Conservation (phyloP, 2,329 filamentous ascomycete genomes). For the Microcyclosporella mali region DNA sequence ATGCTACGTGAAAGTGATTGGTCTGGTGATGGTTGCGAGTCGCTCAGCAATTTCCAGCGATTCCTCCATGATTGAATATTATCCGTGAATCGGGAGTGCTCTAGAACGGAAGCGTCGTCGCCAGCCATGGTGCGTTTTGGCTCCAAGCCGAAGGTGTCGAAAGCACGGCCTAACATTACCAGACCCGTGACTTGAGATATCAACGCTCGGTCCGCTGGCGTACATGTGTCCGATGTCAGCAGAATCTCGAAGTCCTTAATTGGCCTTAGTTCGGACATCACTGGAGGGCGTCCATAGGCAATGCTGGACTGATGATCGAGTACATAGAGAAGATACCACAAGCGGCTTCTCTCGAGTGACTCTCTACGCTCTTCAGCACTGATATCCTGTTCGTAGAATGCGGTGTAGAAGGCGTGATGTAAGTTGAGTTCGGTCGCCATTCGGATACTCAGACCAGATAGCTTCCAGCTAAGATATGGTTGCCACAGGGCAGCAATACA, state of each 20-base stretch:
- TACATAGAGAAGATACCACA: constrained; percentile 35
- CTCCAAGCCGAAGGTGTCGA: constrained; percentile 10
- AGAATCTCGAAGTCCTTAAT: constrained; percentile 32
- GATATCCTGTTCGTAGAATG: constrained; percentile 32
- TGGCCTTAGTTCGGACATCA: constrained; percentile 35
- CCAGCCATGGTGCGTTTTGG: constrained; percentile 7
- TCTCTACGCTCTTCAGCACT: constrained; percentile 23
- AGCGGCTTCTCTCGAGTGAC: constrained; percentile 29
- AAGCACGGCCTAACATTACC: constrained; percentile 4
- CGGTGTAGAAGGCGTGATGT: constrained; percentile 26
- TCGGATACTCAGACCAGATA: constrained; percentile 35
- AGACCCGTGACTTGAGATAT: constrained; percentile 9
- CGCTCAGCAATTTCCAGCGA: constrained; percentile 1
- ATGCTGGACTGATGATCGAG: constrained; percentile 38
- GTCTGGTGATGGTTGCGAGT: background rate
- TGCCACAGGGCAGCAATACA: constrained; percentile 38
- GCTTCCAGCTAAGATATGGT: constrained; percentile 36
- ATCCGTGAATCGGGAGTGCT: constrained; percentile 9
- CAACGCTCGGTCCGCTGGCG: constrained; percentile 5
- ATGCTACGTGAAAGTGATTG: background rate
- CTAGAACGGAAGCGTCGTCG: constrained; percentile 8
- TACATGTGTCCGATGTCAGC: constrained; percentile 5
- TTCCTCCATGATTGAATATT: constrained; percentile 6
- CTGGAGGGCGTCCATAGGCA: constrained; percentile 37
- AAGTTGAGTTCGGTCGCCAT: constrained; percentile 38